Evolutionary conservation across 2,329 filamentous ascomycete genomes (phyloP).

Genomic region (Emmonsiellopsis sp.): DNA sequence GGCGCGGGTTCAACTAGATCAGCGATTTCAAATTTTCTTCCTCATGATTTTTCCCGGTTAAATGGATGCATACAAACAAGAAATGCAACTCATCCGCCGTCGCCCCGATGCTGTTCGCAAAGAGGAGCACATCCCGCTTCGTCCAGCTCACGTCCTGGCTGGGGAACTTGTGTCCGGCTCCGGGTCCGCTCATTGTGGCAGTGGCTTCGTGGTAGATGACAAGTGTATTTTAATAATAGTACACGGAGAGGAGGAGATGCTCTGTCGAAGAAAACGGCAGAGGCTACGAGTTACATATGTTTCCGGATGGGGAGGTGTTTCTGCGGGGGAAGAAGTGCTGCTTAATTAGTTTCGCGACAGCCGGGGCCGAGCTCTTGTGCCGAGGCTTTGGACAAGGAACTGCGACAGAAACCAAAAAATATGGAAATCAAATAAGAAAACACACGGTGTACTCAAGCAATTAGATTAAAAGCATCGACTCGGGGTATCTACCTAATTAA

Average conservation of each 20-base stretch:
- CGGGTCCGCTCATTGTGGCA: conserved; percentile 39
- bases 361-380: not conserved
- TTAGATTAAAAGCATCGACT: conserved; percentile 38
- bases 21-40: not conserved
- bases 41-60: not conserved
- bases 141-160: conserved; percentile 68
- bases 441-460: conserved; percentile 12
- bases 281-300: not conserved
- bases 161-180: conserved; percentile 71
- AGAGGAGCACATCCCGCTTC: conserved; percentile 80
- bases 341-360: not conserved
- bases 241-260: not conserved
- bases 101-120: conserved; percentile 79
- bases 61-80: conserved; percentile 59
- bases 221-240: not conserved
- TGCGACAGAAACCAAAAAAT: not conserved
- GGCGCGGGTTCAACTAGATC: not conserved
- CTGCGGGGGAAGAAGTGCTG: not conserved
- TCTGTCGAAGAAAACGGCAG: not conserved
- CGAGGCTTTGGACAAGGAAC: not conserved
- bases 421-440: not conserved
- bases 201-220: not conserved
- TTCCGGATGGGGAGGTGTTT: not conserved
- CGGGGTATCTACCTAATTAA: conserved; percentile 33
- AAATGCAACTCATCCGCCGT: conserved; percentile 85